Base-by-base conservation (phyloP, 495 filamentous ascomycete species). In the Aspergillus haitiensis region DNA sequence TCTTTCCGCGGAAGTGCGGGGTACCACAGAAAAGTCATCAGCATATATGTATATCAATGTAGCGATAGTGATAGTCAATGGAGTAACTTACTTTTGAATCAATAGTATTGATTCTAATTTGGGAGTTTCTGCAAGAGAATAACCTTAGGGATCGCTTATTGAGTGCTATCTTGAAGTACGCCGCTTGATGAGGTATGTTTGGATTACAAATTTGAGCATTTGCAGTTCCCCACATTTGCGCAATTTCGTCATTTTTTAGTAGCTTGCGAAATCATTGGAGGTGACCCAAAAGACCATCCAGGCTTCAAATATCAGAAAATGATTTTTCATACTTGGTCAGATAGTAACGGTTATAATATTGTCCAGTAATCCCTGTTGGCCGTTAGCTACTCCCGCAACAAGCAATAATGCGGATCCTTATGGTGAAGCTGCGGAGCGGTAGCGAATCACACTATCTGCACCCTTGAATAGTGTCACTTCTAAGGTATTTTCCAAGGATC, bases 211-310 rank as follows among this genome's bases (percentile, higher is more conserved):
- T 33, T 45, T 18, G 34, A 45, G 52, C 21, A 44, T 32, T 27
- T 27, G 21, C 16, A 0, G 50, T 58, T 40, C 55, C 55, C 55
- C 55, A 58, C 55, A 58, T 58, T 34, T 11, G 21, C 48, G 32
- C 21, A 31, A 58, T 58, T 48, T 47, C 55, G 55, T 58, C 46
- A 58, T 58, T 57, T 35, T 8, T 33, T 39, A 33, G 31, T 21
- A 42, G 21, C 21, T 27, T 3, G 21, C 21, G 1, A 27, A 27
- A 27, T 27, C 21, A 27, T 27, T 27, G 3, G 21, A 27, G 21
- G 21, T 27, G 21, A 27, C n/a, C n/a, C n/a, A n/a, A n/a, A n/a
- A n/a, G n/a, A n/a, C 21, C 21, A 27, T 27, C 3, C 21, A 1
- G 3, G 21, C 3, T 27, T 3, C 21, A 27, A 3, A 3, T 27